phyloP scores from a whole-genome alignment of 2,329 filamentous ascomycete species.

The Pseudopithomyces maydicus region DNA sequence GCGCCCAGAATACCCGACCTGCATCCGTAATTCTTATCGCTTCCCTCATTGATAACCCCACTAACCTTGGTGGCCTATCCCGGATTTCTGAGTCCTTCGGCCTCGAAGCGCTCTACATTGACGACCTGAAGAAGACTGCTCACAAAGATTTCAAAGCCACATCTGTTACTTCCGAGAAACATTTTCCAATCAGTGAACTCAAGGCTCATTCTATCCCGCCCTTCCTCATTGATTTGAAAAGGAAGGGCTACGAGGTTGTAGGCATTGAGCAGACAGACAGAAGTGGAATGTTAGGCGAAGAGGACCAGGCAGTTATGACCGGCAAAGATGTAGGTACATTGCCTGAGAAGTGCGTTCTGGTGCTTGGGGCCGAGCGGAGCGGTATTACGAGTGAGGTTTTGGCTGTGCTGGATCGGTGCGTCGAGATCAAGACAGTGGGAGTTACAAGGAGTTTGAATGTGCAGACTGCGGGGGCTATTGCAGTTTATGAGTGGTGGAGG shows the following conservation, averaged over 20 bases:
- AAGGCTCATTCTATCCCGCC: constrained; percentile 35
- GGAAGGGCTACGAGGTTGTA: constrained; percentile 56
- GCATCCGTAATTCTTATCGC: constrained; percentile 54
- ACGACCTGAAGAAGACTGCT: constrained; percentile 45
- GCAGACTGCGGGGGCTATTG: constrained; percentile 58
- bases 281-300: constrained; percentile 50
- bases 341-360: constrained; percentile 49
- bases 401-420: constrained; percentile 55
- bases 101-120: constrained; percentile 51
- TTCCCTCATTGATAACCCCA: constrained; percentile 56
- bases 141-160: constrained; percentile 57
- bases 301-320: constrained; percentile 15
- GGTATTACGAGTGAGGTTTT: constrained; percentile 56
- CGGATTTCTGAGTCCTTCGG: constrained; percentile 59
- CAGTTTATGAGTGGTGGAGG: constrained; percentile 58
- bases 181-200: constrained; percentile 52
- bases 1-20: constrained; percentile 24
- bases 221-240: constrained; percentile 49
- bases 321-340: constrained; percentile 36
- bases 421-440: constrained; percentile 59
- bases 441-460: constrained; percentile 61
- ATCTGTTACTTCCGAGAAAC: constrained; percentile 55
- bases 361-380: constrained; percentile 58
- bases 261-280: constrained; percentile 61
- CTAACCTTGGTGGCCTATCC: constrained; percentile 57